Evolutionary conservation across 208 protist species (phyloP).

Genomic region (Leishmania amazonensis): DNA sequence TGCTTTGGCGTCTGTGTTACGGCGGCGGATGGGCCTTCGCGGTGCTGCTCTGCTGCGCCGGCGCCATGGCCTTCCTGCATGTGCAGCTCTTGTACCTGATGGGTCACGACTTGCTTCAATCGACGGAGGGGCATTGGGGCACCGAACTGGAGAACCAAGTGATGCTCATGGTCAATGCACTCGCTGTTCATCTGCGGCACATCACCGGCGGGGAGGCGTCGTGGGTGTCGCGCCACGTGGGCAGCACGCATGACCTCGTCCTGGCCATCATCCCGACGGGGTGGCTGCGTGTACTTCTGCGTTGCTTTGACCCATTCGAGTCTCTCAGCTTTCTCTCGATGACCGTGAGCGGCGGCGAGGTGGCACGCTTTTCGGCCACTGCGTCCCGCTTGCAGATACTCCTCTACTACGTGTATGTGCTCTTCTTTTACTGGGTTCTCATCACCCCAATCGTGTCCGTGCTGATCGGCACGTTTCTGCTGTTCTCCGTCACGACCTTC

Average conservation of each 20-base stretch:
- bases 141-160: conserved; percentile 66
- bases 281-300: conserved; percentile 37
- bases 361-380: conserved; percentile 43
- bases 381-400: conserved; percentile 49
- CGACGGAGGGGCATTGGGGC: conserved; percentile 45
- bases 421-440: conserved; percentile 83
- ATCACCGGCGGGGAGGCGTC: conserved; percentile 34
- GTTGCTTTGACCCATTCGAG: conserved; percentile 61
- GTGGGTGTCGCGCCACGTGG: conserved; percentile 9
- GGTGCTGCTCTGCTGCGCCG: conserved; percentile 49
- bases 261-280: conserved; percentile 25
- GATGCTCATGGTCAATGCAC: conserved; percentile 12
- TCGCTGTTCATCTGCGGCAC: conserved; percentile 26
- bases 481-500: conserved; percentile 69
- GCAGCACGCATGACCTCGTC: conserved; percentile 11
- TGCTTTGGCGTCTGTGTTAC: conserved; percentile 56
- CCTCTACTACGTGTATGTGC: conserved; percentile 69
- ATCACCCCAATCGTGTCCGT: conserved; percentile 79
- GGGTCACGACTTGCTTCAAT: conserved; percentile 52
- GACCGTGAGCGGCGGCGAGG: conserved; percentile 41
- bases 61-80: conserved; percentile 54
- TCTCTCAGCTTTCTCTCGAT: conserved; percentile 62
- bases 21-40: conserved; percentile 52
- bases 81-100: conserved; percentile 54
- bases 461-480: conserved; percentile 76